phyloP scores from a whole-genome alignment of 495 filamentous ascomycete species.

The Penicillium desertorum region DNA sequence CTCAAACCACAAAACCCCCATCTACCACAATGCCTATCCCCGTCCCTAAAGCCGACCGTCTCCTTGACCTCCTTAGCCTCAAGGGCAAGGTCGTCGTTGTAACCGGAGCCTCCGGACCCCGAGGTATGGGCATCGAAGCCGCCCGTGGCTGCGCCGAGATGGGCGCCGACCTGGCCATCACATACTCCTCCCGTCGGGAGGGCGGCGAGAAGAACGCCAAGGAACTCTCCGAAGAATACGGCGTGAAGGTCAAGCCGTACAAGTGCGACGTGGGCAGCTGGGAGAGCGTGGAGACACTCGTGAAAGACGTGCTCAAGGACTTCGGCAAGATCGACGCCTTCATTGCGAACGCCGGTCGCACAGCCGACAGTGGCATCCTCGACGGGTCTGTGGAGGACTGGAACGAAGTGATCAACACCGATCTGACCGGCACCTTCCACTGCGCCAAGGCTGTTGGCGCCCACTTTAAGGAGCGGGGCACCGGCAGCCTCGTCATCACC shows the following conservation, averaged over 20 bases:
- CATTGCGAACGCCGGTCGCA: constrained; percentile 68
- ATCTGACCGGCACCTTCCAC: constrained; percentile 65
- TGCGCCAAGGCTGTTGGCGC: constrained; percentile 66
- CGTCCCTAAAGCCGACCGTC: constrained; percentile 55
- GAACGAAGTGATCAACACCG: constrained; percentile 66
- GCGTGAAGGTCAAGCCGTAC: constrained; percentile 67
- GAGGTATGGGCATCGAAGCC: constrained; percentile 72
- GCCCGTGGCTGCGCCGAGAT: constrained; percentile 71
- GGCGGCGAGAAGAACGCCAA: constrained; percentile 65
- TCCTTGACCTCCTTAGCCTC: constrained; percentile 66
- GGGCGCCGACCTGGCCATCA: constrained; percentile 68
- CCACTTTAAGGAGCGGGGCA: constrained; percentile 62
- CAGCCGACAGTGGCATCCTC: constrained; percentile 60
- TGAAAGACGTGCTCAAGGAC: constrained; percentile 55
- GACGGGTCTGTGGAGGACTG: constrained; percentile 65
- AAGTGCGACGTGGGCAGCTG: constrained; percentile 56
- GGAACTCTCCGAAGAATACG: constrained; percentile 57
- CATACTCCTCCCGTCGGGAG: constrained; percentile 60
- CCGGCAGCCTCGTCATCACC: constrained; percentile 63
- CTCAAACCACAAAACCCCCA: background rate
- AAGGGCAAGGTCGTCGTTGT: constrained; percentile 74
- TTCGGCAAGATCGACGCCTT: constrained; percentile 67
- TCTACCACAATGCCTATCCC: constrained; percentile 50
- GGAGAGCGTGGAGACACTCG: constrained; percentile 50
- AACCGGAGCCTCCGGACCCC: constrained; percentile 67